Percentiles rank a stretch among this genome's conserved stretches.
Conservation (phyloP, 352 stramenopile species). For the Aphanomyces stellatus region DNA sequence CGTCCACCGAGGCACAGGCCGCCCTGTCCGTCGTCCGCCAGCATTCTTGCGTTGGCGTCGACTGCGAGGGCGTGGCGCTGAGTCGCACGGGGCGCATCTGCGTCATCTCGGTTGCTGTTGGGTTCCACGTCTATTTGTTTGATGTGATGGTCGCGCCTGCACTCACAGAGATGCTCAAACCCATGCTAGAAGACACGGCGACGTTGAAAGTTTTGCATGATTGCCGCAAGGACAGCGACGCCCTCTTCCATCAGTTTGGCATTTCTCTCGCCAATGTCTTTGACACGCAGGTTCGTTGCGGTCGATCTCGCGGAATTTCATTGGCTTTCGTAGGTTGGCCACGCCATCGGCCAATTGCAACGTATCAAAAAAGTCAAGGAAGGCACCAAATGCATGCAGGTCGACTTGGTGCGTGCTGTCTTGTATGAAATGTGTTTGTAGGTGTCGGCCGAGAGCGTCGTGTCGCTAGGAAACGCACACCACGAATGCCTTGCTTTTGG, state of each 20-base stretch:
- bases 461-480: conserved; percentile 5
- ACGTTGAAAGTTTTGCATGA: conserved; percentile 11
- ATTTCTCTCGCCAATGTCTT: conserved; percentile 7
- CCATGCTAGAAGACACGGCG: neutral
- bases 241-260: neutral
- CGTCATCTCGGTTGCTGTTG: neutral
- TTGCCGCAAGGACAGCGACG: conserved; percentile 15
- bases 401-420: neutral
- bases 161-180: neutral
- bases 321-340: neutral
- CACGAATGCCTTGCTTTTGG: conserved; percentile 7
- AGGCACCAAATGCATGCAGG: neutral
- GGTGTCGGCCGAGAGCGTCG: neutral
- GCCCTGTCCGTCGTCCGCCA: neutral
- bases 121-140: neutral
- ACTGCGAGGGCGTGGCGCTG: conserved; percentile 8
- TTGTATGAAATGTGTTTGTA: neutral
- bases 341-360: neutral
- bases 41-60: neutral
- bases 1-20: neutral
- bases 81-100: neutral
- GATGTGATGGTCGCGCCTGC: neutral
- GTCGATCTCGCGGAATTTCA: neutral
- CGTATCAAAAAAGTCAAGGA: conserved; percentile 7
- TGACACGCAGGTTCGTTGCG: neutral